These are phyloP conservation scores for Cucurbita maxima DNA, from an alignment of 306 rosid genomes.

Conservation along the genomic window DNA sequence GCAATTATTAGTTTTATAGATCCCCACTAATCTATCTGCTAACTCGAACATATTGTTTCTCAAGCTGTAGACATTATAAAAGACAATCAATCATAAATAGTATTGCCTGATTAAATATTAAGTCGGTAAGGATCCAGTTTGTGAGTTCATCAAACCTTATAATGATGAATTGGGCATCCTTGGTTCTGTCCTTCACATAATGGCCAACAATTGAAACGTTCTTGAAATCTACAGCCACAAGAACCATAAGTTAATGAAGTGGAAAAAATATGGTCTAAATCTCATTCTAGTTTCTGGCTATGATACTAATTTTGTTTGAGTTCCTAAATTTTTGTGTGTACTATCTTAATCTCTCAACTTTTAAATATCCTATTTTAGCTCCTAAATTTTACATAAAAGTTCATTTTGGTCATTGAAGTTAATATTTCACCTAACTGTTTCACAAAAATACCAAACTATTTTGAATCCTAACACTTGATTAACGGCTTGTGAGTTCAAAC, in stretches of 20 bases:
- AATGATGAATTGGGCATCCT: constrained; percentile 79
- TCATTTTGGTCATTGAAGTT: too few relatives aligned
- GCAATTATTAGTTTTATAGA: constrained; percentile 87
- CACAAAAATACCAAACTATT: too few relatives aligned
- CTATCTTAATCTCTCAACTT: too few relatives aligned
- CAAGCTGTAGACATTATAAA: constrained; percentile 32
- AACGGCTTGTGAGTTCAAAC: background rate
- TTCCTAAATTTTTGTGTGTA: too few relatives aligned
- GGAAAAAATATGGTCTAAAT: background rate
- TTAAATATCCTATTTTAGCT: too few relatives aligned
- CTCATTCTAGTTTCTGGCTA: too few relatives aligned
- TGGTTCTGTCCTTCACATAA: constrained; percentile 85
- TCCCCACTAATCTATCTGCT: constrained; percentile 90
- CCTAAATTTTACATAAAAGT: too few relatives aligned
- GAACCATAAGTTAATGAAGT: background rate
- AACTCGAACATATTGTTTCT: constrained; percentile 95
- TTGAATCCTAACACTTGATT: too few relatives aligned
- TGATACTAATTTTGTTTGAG: too few relatives aligned
- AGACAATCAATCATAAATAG: constrained; percentile 2
- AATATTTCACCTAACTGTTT: too few relatives aligned
- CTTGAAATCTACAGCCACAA: constrained; percentile 58
- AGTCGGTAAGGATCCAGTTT: background rate
- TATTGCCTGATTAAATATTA: background rate
- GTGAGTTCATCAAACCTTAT: constrained; percentile 43
- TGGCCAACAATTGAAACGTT: constrained; percentile 90